Evolutionary conservation across 441 rosid genomes (phyloP), one percentile per base, ranked within the genome.

Genomic region (Populus hybrid): DNA sequence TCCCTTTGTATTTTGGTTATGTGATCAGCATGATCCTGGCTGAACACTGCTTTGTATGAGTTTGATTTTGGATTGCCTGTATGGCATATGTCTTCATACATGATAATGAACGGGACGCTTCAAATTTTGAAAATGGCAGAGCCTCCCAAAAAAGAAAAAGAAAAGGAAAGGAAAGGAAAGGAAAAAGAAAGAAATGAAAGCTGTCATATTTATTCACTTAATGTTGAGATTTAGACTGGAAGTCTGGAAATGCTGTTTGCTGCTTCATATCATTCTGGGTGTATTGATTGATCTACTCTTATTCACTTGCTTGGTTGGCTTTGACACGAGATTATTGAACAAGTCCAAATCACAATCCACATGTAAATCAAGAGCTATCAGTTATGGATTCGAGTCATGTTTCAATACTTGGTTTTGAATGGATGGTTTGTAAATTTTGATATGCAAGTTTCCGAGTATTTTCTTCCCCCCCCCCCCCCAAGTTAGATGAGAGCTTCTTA

Each of bases 21-120:
- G 59, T 61, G 69, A 61, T 66, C 74, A 8, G n/a, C 26, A 31
- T 56, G 64, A 76, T 28, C 75, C 31, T 70, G 63, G 67, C 23
- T 33, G 40, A 28, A n/a, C 24, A 69, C 12, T 69, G 21, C 29
- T 28, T 28, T 36, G 42, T 68, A 35, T 18, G 3, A 21, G 72
- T 69, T 69, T 36, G 45, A 29, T 35, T 21, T 24, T 64, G 68
- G 12, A 64, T 64, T 64, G 68, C 68, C 68, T 24, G 11, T 10
- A 23, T 64, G 24, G 68, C 68, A 28, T 28, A 64, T 64, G 29
- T 28, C 16, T 23, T 26, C 68, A 7, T 64, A 23, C 14, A 24
- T 64, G 68, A 24, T 24, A 24, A 21, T 23, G 29, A 64, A 21
- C 14, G 26, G 26, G 68, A 64, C 16, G 68, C 11, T 64, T 64